phyloP scores from a whole-genome alignment of 805 yeast species.

The Monosporozyma siamensis region DNA sequence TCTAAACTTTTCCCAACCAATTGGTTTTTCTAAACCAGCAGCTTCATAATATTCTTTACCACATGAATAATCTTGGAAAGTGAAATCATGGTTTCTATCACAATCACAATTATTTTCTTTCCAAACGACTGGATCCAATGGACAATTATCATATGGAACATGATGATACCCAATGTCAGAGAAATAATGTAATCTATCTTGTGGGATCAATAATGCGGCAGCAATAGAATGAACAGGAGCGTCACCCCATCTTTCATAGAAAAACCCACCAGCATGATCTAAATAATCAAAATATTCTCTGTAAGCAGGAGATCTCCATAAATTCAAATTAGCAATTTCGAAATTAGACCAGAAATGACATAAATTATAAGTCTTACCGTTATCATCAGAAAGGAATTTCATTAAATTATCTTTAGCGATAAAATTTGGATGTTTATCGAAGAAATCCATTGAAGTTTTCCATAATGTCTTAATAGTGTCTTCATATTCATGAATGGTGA shows the following conservation, averaged over 20 bases:
- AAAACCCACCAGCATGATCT: constrained; percentile 70
- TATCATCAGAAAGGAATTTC: constrained; percentile 63
- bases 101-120: constrained; percentile 59
- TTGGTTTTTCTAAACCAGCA: constrained; percentile 44
- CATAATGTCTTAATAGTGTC: constrained; percentile 72
- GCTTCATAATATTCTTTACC: constrained; percentile 49
- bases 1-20: constrained; percentile 45
- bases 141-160: constrained; percentile 69
- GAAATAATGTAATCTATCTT: constrained; percentile 60
- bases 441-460: constrained; percentile 59
- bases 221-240: constrained; percentile 84
- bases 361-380: constrained; percentile 62
- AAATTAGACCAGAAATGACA: constrained; percentile 89
- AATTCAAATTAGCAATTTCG: constrained; percentile 66
- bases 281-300: constrained; percentile 54
- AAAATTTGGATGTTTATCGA: constrained; percentile 47
- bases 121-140: constrained; percentile 55
- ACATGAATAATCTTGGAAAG: constrained; percentile 64
- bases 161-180: constrained; percentile 76
- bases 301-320: constrained; percentile 68
- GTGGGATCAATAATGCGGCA: constrained; percentile 59
- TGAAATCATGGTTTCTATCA: constrained; percentile 60
- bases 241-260: constrained; percentile 89
- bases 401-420: constrained; percentile 54
- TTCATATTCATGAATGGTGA: constrained; percentile 57